Base-by-base conservation (phyloP, 345 rosid genomes). In the Pistacia vera region DNA sequence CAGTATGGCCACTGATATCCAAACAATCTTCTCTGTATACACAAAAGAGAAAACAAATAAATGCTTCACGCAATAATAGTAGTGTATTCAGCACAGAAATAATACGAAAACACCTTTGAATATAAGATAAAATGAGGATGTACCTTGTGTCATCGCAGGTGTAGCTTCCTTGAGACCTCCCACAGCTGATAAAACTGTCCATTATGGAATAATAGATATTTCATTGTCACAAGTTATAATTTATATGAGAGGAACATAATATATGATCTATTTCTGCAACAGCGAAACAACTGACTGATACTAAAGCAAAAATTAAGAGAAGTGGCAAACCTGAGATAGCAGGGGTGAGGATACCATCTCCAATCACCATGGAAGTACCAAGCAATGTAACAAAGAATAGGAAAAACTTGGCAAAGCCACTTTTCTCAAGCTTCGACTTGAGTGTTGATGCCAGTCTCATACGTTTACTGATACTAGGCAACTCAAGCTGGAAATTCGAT, bases 311-410 rank as follows among this genome's bases (percentile, higher is more conserved):
- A 16, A 20, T 13, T 3, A 8, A 13, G 33, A 35, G 1, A 59
- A 11, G 36, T 38, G 35, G 20, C 6, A n/a, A 52, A 85, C 88
- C 89, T 16, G 89, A 88, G 18, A 88, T 86, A 78, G 82, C 79
- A 0, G 90, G 90, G 5, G 88, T 86, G 28, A 88, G 88, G 68
- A 86, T 55, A 8, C 91, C 88, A 11, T 88, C 91, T 14, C 91
- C 91, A n/a, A 88, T 71, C 80, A 88, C 86, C 91, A 88, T 88
- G 78, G 90, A 84, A 18, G 86, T 87, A 1, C 86, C 88, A 8
- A 85, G 80, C 86, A 88, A 72, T 61, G 89, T 86, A 57, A 74
- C 77, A 11, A 84, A 61, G 61, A 84, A 68, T 1, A 88, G 48
- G 41, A 81, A 63, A 33, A 72, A 28, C 59, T 86, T 88, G 68